Evolutionary conservation across 495 filamentous ascomycete species (phyloP), one percentile per base, ranked within the genome.

Genomic region (Bathelium albidoporum): DNA sequence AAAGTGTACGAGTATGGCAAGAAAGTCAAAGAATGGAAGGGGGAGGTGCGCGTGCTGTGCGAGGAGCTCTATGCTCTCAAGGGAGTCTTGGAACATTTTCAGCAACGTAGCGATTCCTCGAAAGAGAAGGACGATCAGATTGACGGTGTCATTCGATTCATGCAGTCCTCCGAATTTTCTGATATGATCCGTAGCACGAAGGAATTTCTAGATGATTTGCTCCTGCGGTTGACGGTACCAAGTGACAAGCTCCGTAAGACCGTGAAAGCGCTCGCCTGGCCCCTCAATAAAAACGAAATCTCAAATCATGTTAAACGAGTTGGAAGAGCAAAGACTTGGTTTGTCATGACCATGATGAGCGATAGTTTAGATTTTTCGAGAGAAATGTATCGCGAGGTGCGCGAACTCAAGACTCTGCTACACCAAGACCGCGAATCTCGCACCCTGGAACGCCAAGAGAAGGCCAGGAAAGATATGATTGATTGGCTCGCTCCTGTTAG

Each of bases 321-420:
- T 18, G 63, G 34, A 34, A 32, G 58, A 53, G 49, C 34, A 31
- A 65, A 65, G 43, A 52, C 63, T n/a, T 65, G 63, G 63, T 65
- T 65, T 62, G 31, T 65, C 20, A n/a, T 65, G 63, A 49, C 55
- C 12, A 65, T 44, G 49, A 65, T 65, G 63, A 65, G 31, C 36
- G 63, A 65, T 18, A 65, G 3, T 24, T 16, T 59, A 7, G 59
- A 34, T n/a, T 7, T 61, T 7, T 63, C 63, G 2, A n/a, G 11
- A 49, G 32, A 62, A n/a, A 62, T 31, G 24, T 62, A 62, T 32
- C 29, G 22, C 9, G 58, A 62, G 20, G 59, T 65, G 9, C 26
- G 20, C 26, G 29, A 49, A 36, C 26, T 65, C 11, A 31, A 32
- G 29, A 11, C 18, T 31, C 28, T 39, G 14, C 26, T 65, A n/a